These are phyloP conservation scores for Trichoderma citrinoviride DNA, from an alignment of 2,329 filamentous ascomycete genomes.

Conservation along the genomic window DNA sequence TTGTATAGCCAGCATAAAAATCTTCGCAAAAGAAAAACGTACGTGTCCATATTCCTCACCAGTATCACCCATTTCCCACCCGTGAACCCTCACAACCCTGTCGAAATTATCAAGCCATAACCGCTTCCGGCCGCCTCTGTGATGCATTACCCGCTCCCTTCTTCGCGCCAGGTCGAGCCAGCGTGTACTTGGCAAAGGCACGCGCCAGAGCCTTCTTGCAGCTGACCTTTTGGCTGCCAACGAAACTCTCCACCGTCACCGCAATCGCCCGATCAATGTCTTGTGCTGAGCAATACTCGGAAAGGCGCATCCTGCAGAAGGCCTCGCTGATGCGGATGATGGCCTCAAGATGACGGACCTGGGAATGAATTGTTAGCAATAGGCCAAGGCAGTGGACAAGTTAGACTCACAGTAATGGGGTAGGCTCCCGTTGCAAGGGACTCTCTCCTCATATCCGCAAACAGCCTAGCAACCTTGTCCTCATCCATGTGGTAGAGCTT, in stretches of 20 bases:
- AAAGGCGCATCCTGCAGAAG: slow-evolving; percentile 97
- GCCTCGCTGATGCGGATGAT: slow-evolving; percentile 94
- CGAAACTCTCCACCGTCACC: slow-evolving; percentile 93
- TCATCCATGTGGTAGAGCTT: slow-evolving; percentile 98
- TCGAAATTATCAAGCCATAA: slow-evolving; percentile 27
- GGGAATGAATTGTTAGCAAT: background rate
- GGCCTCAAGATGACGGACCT: slow-evolving; percentile 96
- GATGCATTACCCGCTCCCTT: slow-evolving; percentile 28
- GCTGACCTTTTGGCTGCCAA: slow-evolving; percentile 93
- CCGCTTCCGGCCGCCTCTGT: slow-evolving; percentile 32
- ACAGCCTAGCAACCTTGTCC: slow-evolving; percentile 91
- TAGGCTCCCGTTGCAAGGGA: slow-evolving; percentile 92
- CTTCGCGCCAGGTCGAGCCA: slow-evolving; percentile 48
- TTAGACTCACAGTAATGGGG: slow-evolving; percentile 81
- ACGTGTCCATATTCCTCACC: background rate
- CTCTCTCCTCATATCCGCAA: slow-evolving; percentile 94
- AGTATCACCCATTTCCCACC: background rate
- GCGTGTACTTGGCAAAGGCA: slow-evolving; percentile 92
- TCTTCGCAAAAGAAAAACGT: background rate
- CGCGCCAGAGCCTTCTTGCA: slow-evolving; percentile 94
- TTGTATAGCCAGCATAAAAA: background rate
- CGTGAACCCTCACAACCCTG: background rate
- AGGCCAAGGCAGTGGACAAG: too few species aligned
- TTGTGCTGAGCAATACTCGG: slow-evolving; percentile 83
- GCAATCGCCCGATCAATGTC: slow-evolving; percentile 98